Conservation (phyloP, 2,329 filamentous ascomycete species). For the Trichoderma cornu-damae region DNA sequence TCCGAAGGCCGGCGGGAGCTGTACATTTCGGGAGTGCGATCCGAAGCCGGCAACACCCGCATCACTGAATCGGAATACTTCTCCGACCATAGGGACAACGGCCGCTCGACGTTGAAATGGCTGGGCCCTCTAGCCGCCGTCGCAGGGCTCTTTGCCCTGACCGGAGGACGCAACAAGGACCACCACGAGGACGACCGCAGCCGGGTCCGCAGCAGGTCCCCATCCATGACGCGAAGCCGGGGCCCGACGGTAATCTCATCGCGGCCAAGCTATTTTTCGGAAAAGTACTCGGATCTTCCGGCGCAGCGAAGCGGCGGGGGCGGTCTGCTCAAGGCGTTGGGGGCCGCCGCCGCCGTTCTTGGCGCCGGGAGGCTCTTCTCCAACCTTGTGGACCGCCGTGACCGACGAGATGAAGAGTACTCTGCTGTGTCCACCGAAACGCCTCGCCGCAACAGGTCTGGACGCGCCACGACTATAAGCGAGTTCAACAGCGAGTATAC, state of each 20-base stretch:
- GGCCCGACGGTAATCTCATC: constrained; percentile 50
- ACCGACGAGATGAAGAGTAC: constrained; percentile 54
- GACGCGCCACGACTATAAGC: constrained; percentile 38
- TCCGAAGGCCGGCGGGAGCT: constrained; percentile 52
- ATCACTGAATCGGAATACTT: constrained; percentile 40
- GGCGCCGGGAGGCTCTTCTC: constrained; percentile 60
- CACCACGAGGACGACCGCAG: constrained; percentile 37
- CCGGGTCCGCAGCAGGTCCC: constrained; percentile 38
- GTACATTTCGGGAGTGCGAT: constrained; percentile 53
- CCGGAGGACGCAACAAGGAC: constrained; percentile 42
- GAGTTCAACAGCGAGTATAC: constrained; percentile 51
- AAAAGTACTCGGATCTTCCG: constrained; percentile 56
- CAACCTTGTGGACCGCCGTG: constrained; percentile 51
- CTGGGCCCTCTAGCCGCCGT: constrained; percentile 50
- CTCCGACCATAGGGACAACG: constrained; percentile 31
- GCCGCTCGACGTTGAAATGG: constrained; percentile 39
- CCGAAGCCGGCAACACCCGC: constrained; percentile 40
- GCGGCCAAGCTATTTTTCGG: constrained; percentile 55
- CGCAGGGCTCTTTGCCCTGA: constrained; percentile 44
- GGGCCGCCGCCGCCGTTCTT: constrained; percentile 55
- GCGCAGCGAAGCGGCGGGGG: constrained; percentile 40
- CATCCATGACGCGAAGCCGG: constrained; percentile 34
- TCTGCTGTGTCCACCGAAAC: constrained; percentile 60
- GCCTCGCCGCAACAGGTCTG: constrained; percentile 45
- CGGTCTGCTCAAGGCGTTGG: constrained; percentile 56